phyloP scores from a whole-genome alignment of 2,329 filamentous ascomycete species.

The Fusarium buxicola region DNA sequence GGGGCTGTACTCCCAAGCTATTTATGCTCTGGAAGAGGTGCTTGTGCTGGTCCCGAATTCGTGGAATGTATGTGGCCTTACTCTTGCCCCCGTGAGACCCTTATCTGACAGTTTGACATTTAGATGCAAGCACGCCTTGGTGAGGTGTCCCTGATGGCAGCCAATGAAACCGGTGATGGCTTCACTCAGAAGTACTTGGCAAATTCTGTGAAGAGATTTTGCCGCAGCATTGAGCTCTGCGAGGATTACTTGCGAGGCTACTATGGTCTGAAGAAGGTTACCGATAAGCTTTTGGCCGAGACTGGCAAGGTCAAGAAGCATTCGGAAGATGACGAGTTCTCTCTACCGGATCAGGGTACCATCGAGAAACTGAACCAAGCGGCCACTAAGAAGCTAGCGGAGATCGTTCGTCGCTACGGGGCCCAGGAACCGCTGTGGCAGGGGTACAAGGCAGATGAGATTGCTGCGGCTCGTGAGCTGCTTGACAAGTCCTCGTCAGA shows the following conservation, averaged over 20 bases:
- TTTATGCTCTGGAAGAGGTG: slow-evolving; percentile 92
- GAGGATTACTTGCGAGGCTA: slow-evolving; percentile 92
- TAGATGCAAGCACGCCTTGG: slow-evolving; percentile 89
- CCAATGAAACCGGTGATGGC: slow-evolving; percentile 57
- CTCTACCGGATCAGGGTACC: slow-evolving; percentile 67
- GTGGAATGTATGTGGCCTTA: slow-evolving; percentile 80
- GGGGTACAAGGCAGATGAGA: slow-evolving; percentile 77
- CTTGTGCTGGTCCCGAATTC: slow-evolving; percentile 88
- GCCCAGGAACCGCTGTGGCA: slow-evolving; percentile 74
- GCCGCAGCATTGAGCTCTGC: slow-evolving; percentile 91
- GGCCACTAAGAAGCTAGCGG: slow-evolving; percentile 79
- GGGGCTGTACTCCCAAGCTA: slow-evolving; percentile 82
- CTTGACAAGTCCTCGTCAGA: slow-evolving; percentile 64
- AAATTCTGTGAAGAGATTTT: slow-evolving; percentile 86
- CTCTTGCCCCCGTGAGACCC: slow-evolving; percentile 5
- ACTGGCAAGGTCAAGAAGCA: slow-evolving; percentile 58
- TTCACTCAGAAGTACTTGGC: slow-evolving; percentile 66
- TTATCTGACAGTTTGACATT: slow-evolving; percentile 36
- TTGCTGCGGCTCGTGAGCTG: slow-evolving; percentile 77
- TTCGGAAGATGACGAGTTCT: slow-evolving; percentile 61
- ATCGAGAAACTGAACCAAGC: slow-evolving; percentile 76
- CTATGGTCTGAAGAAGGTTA: slow-evolving; percentile 84
- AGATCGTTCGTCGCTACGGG: slow-evolving; percentile 76
- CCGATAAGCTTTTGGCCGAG: slow-evolving; percentile 62
- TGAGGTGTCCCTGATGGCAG: slow-evolving; percentile 82